phyloP scores from a whole-genome alignment of 768 basidiomycete genomes.

The Mycena pura region DNA sequence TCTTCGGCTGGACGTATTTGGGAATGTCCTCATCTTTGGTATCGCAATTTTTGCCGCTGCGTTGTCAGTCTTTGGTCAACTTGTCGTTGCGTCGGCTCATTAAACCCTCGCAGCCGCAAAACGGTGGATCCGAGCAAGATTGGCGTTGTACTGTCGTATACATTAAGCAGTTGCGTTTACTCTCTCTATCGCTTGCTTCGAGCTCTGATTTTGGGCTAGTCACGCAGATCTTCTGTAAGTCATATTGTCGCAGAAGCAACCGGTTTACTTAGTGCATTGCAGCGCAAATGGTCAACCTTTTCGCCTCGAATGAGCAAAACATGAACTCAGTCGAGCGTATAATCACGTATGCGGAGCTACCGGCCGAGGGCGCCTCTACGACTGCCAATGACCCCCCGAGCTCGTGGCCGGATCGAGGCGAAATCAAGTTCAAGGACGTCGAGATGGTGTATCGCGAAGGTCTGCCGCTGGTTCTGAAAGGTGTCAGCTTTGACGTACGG shows the following conservation, averaged over 20 bases:
- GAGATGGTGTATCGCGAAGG: constrained; percentile 65
- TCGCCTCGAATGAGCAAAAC: constrained; percentile 69
- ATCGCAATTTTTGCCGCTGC: constrained; percentile 75
- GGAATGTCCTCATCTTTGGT: constrained; percentile 70
- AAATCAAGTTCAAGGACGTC: constrained; percentile 62
- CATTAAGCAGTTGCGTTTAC: constrained; percentile 46
- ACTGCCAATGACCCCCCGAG: constrained; percentile 53
- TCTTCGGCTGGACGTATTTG: constrained; percentile 69
- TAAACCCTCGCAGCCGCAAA: constrained; percentile 26
- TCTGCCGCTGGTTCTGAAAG: constrained; percentile 69
- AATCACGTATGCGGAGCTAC: constrained; percentile 70
- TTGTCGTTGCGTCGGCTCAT: neutral
- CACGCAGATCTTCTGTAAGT: constrained; percentile 60
- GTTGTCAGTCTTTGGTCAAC: constrained; percentile 37
- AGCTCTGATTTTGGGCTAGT: constrained; percentile 38
- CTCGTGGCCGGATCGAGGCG: constrained; percentile 59
- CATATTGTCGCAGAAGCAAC: neutral
- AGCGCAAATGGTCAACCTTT: constrained; percentile 63
- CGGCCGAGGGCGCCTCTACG: constrained; percentile 55
- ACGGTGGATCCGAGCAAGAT: constrained; percentile 54
- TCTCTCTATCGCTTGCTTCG: neutral
- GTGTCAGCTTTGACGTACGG: constrained; percentile 58
- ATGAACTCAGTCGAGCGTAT: constrained; percentile 79
- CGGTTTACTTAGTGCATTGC: constrained; percentile 5
- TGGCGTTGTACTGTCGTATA: constrained; percentile 66